Conservation (phyloP, 2,329 filamentous ascomycete species). For the Ophioceras dolichostomum region DNA sequence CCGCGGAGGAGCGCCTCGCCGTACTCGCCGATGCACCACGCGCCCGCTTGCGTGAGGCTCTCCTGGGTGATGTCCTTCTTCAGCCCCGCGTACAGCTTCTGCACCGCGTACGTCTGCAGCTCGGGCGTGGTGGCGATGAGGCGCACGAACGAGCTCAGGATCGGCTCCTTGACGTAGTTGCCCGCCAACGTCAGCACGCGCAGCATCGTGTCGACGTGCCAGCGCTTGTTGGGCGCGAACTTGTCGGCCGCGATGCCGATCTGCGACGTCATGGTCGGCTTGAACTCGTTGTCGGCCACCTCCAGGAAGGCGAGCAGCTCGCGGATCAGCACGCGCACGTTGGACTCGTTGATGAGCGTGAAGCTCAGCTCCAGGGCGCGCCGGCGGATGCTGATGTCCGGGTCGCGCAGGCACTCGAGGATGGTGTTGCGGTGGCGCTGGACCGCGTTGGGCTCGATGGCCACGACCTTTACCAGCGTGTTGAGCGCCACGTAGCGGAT, state of each 20-base stretch:
- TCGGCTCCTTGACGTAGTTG: constrained; percentile 96
- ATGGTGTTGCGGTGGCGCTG: constrained; percentile 97
- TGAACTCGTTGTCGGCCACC: constrained; percentile 96
- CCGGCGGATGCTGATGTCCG: constrained; percentile 93
- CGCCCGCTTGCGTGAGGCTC: constrained; percentile 80
- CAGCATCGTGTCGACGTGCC: constrained; percentile 97
- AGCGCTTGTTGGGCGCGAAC: constrained; percentile 92
- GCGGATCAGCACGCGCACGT: constrained; percentile 84
- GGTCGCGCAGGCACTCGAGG: constrained; percentile 86
- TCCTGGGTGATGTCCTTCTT: constrained; percentile 98
- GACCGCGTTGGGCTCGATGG: constrained; percentile 94
- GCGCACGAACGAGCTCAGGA: constrained; percentile 90
- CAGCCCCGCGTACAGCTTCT: constrained; percentile 81
- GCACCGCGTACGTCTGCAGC: constrained; percentile 89
- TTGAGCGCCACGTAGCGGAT: constrained; percentile 97
- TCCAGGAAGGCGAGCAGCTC: constrained; percentile 93
- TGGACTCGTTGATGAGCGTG: constrained; percentile 93
- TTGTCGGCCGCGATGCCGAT: constrained; percentile 95
- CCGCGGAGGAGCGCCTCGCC: constrained; percentile 81
- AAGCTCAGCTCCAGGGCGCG: constrained; percentile 96
- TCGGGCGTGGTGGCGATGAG: constrained; percentile 91
- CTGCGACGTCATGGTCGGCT: constrained; percentile 94
- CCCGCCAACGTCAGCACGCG: constrained; percentile 86
- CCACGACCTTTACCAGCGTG: constrained; percentile 94
- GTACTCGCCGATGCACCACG: constrained; percentile 97